These are phyloP conservation scores for Panaeolus papilionaceus DNA, from an alignment of 768 basidiomycete genomes.

Conservation along the genomic window DNA sequence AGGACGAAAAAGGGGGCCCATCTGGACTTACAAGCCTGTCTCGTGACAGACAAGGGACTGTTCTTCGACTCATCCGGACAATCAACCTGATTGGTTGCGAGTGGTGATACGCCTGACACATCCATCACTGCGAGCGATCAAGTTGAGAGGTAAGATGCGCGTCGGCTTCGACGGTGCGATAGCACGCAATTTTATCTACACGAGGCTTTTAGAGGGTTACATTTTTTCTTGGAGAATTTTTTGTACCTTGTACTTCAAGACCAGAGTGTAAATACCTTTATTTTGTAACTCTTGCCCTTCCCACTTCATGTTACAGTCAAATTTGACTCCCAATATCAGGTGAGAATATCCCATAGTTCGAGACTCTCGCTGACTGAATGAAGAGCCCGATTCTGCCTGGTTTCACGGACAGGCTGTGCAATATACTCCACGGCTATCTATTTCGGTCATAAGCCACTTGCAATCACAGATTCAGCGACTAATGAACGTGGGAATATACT, in stretches of 20 bases:
- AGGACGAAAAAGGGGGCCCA: neutral
- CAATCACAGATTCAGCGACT: conserved; percentile 10
- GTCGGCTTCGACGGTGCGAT: neutral
- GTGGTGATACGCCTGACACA: neutral
- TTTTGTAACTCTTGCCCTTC: neutral
- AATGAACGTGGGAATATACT: conserved; percentile 12
- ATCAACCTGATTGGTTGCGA: neutral
- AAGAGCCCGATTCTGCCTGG: neutral
- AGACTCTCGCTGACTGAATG: neutral
- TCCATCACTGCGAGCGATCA: neutral
- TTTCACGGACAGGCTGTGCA: conserved; percentile 2
- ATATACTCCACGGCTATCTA: conserved; percentile 6
- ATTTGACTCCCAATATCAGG: neutral
- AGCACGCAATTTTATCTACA: neutral
- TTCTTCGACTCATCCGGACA: neutral
- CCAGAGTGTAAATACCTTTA: neutral
- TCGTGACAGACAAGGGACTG: neutral
- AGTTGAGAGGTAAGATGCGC: neutral
- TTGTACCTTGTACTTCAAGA: neutral
- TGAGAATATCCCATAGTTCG: neutral
- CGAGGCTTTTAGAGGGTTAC: neutral
- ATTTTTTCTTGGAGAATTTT: neutral
- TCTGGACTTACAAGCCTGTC: neutral
- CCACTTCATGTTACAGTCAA: neutral
- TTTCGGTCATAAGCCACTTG: neutral